Conservation (phyloP, 2,329 filamentous ascomycete species). For the Aspergillus brunneoviolaceus region DNA sequence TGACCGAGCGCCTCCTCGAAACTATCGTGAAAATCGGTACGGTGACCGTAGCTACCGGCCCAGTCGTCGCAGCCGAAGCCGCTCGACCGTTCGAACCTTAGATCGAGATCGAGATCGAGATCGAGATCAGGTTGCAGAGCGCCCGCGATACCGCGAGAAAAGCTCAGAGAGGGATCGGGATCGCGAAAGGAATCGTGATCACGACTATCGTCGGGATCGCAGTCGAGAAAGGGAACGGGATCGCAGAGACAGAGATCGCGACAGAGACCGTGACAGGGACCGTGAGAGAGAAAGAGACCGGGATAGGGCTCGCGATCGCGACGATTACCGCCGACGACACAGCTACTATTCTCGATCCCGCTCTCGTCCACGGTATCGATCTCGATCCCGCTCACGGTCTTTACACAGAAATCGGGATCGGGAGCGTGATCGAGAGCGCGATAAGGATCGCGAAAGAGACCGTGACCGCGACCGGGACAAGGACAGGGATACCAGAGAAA, state of each 20-base stretch:
- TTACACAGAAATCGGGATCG: constrained; percentile 14
- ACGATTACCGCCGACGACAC: constrained; percentile 28
- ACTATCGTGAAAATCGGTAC: constrained; percentile 29
- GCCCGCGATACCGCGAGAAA: constrained; percentile 12
- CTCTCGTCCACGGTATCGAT: constrained; percentile 14
- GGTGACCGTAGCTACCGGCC: constrained; percentile 36
- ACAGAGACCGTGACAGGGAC: constrained; percentile 5
- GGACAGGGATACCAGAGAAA: constrained; percentile 9
- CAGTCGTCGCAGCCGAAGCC: constrained; percentile 35
- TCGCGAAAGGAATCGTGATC: constrained; percentile 21
- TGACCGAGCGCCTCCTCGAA: constrained; percentile 33
- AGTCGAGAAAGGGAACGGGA: constrained; percentile 25
- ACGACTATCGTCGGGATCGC: constrained; percentile 11
- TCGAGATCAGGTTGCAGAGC: constrained; percentile 6
- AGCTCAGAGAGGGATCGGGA: constrained; percentile 11
- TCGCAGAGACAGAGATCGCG: constrained; percentile 19
- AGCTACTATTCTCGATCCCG: constrained; percentile 27
- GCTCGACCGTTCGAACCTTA: constrained; percentile 28
- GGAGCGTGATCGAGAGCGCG: constrained; percentile 9
- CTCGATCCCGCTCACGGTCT: constrained; percentile 13
- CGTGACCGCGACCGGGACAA: constrained; percentile 14
- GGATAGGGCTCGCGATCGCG: constrained; percentile 11
- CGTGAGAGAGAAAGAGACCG: constrained; percentile 17
- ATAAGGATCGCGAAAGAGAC: constrained; percentile 11
- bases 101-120: constrained; percentile 25